Percentiles rank a stretch among this genome's conserved stretches.
Conservation (phyloP, 2,329 filamentous ascomycete genomes). For the Neocatenulostroma microsporum region DNA sequence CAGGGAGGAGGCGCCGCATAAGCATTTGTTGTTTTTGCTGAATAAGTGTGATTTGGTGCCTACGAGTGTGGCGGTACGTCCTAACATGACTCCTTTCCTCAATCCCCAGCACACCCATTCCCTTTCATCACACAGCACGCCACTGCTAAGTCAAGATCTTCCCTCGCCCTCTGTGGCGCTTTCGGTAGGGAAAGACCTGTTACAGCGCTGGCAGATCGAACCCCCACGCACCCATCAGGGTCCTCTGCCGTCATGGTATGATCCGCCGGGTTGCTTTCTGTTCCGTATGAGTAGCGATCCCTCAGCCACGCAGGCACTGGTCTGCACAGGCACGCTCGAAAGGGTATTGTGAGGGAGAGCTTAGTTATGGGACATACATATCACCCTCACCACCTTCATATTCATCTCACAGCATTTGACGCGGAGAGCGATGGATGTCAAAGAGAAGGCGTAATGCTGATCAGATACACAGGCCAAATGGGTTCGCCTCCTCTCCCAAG, state of each 20-base stretch:
- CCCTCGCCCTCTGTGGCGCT: conserved; percentile 47
- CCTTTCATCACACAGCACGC: conserved; percentile 38
- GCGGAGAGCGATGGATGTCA: no score
- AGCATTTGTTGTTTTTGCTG: conserved; percentile 82
- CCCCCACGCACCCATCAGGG: conserved; percentile 55
- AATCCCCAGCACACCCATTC: conserved; percentile 16
- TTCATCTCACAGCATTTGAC: conserved; percentile 3
- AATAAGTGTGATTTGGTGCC: conserved; percentile 94
- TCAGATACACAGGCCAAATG: conserved; percentile 66
- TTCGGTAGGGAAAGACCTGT: conserved; percentile 78
- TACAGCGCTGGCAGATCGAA: conserved; percentile 98
- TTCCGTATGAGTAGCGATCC: conserved; percentile 98
- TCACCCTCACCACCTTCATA: conserved; percentile 10
- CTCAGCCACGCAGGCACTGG: conserved; percentile 53
- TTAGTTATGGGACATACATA: conserved; percentile 99
- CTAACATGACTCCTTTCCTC: conserved; percentile 11
- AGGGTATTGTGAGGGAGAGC: conserved; percentile 68
- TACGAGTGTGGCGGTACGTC: conserved; percentile 88
- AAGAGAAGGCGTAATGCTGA: neutral
- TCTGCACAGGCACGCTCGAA: no score
- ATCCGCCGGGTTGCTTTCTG: conserved; percentile 61
- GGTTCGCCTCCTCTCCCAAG: conserved; percentile 81
- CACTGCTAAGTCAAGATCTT: conserved; percentile 85
- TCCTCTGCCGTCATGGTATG: conserved; percentile 80
- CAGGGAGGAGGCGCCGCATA: conserved; percentile 85